Evolutionary conservation across 192 early-diverging fungal species (phyloP).

Genomic region (Entomortierella chlamydospora): DNA sequence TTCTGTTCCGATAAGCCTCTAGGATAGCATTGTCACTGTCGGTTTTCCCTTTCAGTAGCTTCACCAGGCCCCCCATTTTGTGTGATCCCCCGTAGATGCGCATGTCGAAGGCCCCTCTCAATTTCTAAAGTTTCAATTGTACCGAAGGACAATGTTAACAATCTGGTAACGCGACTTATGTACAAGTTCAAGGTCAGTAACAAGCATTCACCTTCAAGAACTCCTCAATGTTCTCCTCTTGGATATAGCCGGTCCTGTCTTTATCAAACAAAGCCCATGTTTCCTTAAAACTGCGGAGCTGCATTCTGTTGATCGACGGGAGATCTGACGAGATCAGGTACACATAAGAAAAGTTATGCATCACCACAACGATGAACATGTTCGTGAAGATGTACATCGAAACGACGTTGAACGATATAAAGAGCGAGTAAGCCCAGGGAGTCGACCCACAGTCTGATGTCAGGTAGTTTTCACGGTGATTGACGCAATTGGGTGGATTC

Average conservation of each 20-base stretch:
- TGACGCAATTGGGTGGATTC: constrained; percentile 62
- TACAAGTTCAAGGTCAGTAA: too few relatives aligned
- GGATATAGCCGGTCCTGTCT: constrained; percentile 62
- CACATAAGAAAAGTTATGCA: constrained; percentile 71
- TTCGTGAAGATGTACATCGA: constrained; percentile 76
- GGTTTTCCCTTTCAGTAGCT: constrained; percentile 24
- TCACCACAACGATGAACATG: constrained; percentile 73
- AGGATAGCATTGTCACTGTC: constrained; percentile 43
- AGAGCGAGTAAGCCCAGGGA: constrained; percentile 65
- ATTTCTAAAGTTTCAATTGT: constrained; percentile 45
- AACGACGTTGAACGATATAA: constrained; percentile 68
- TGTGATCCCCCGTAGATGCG: constrained; percentile 60
- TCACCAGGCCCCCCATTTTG: constrained; percentile 33
- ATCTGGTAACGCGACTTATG: too few relatives aligned
- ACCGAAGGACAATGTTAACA: too few relatives aligned
- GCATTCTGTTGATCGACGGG: constrained; percentile 63
- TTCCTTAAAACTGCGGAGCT: constrained; percentile 68
- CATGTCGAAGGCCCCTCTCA: constrained; percentile 61
- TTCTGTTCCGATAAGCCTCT: too few relatives aligned
- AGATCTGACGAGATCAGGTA: constrained; percentile 69
- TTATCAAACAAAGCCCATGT: constrained; percentile 62
- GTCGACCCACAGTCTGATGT: constrained; percentile 66
- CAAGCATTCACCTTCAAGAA: constrained; percentile 59
- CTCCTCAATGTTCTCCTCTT: constrained; percentile 55
- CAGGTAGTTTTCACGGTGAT: constrained; percentile 54